Evolutionary conservation across 345 rosid species (phyloP).

Genomic region (Dipteronia dyeriana): DNA sequence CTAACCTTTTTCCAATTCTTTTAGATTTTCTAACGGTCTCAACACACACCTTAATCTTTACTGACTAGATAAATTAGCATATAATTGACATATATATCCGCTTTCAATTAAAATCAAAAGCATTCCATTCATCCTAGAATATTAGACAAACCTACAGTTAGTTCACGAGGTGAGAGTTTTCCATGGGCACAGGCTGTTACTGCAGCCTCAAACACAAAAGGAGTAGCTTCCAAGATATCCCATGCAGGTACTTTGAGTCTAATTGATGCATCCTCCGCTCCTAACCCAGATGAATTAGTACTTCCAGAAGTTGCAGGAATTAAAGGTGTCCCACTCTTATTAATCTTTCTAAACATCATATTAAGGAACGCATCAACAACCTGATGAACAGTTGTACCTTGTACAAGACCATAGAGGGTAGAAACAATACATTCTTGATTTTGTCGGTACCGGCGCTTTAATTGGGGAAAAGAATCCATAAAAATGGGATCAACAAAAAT

Average conservation of each 20-base stretch:
- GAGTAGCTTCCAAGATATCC: constrained; percentile 92
- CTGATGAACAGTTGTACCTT: constrained; percentile 82
- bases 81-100: constrained; percentile 1
- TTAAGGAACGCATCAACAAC: constrained; percentile 77
- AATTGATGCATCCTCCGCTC: constrained; percentile 56
- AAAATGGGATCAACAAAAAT: constrained; percentile 57
- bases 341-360: constrained; percentile 84
- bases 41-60: background rate
- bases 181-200: constrained; percentile 93
- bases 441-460: constrained; percentile 78
- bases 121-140: constrained; percentile 2
- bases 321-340: constrained; percentile 52
- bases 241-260: constrained; percentile 89
- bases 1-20: no score
- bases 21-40: no score
- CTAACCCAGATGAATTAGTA: constrained; percentile 68
- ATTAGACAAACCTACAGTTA: constrained; percentile 77
- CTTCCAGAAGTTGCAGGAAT: constrained; percentile 73
- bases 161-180: constrained; percentile 87
- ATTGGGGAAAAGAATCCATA: constrained; percentile 85
- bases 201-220: constrained; percentile 87
- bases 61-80: background rate
- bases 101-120: constrained; percentile 1
- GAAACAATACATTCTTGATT: constrained; percentile 89
- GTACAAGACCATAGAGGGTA: constrained; percentile 69